Conservation (phyloP, 2,329 filamentous ascomycete genomes). For the Arthrobotrys sphaeroides region DNA sequence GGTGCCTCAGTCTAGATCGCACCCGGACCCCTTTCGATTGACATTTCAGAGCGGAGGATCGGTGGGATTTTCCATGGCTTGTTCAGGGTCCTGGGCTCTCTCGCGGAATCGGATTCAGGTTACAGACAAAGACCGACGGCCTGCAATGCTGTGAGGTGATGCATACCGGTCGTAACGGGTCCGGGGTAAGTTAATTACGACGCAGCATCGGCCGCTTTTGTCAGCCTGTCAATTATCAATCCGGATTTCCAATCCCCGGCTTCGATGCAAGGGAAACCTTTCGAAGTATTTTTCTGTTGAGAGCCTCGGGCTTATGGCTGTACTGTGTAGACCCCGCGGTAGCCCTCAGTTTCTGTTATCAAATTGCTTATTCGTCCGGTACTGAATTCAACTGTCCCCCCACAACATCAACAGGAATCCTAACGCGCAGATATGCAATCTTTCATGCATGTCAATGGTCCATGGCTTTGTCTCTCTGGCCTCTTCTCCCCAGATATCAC, state of each 20-base stretch:
- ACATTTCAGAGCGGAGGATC: constrained; percentile 10
- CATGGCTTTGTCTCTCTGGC: constrained; percentile 37
- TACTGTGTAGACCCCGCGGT: constrained; percentile 49
- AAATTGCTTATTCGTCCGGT: constrained; percentile 46
- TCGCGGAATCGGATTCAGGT: constrained; percentile 7
- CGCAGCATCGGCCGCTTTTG: constrained; percentile 28
- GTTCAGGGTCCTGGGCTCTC: constrained; percentile 5
- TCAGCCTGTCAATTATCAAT: constrained; percentile 49
- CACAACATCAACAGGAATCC: constrained; percentile 19
- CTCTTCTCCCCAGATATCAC: constrained; percentile 48
- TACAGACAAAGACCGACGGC: neutral
- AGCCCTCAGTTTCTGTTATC: constrained; percentile 35
- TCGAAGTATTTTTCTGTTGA: constrained; percentile 32
- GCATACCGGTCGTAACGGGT: neutral
- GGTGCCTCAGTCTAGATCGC: constrained; percentile 12
- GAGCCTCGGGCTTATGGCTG: constrained; percentile 27
- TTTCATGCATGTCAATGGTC: constrained; percentile 52
- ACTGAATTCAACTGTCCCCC: too few species aligned
- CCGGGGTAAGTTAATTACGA: constrained; percentile 6
- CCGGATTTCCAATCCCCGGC: constrained; percentile 45
- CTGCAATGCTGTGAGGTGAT: neutral
- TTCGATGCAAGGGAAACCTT: constrained; percentile 34
- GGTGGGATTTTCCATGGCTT: constrained; percentile 46
- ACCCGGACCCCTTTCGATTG: constrained; percentile 23
- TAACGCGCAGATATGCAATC: constrained; percentile 49